These are phyloP conservation scores for Eucalyptus polybractea DNA, from an alignment of 345 rosid species.

Conservation along the genomic window DNA sequence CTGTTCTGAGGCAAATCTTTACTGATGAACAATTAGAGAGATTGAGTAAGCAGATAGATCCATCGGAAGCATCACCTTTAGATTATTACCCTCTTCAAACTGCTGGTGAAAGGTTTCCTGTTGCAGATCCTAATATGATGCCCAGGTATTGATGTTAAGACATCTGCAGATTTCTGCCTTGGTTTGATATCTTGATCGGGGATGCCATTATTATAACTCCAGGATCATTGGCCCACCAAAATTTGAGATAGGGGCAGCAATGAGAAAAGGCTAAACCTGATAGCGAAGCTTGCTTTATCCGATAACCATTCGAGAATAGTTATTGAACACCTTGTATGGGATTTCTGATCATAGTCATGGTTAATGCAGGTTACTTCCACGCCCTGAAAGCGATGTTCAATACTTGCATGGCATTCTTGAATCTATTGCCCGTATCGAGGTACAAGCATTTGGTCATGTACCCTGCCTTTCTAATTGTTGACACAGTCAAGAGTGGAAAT, in stretches of 20 bases:
- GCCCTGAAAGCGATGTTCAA: conserved; percentile 65
- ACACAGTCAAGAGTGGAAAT: background rate
- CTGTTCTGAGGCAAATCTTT: conserved; percentile 70
- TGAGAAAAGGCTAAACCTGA: background rate
- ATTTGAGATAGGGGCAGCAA: background rate
- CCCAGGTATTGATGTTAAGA: conserved; percentile 39
- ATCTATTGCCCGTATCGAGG: conserved; percentile 92
- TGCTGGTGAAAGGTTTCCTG: conserved; percentile 79
- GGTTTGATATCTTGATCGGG: background rate
- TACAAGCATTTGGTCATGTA: background rate
- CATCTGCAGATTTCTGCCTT: background rate
- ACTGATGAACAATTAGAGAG: conserved; percentile 57
- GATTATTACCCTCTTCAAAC: conserved; percentile 76
- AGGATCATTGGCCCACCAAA: background rate
- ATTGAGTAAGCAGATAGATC: conserved; percentile 64
- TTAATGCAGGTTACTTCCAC: conserved; percentile 60
- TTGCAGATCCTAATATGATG: conserved; percentile 71
- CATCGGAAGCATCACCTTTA: conserved; percentile 43
- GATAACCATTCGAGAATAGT: background rate
- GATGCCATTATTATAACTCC: background rate
- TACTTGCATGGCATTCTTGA: conserved; percentile 89
- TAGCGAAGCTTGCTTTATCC: background rate
- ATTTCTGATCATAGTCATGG: background rate
- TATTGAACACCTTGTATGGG: background rate
- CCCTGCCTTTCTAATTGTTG: background rate